phyloP scores from a whole-genome alignment of 2,329 filamentous ascomycete genomes.

The Botryosphaeria agaves region DNA sequence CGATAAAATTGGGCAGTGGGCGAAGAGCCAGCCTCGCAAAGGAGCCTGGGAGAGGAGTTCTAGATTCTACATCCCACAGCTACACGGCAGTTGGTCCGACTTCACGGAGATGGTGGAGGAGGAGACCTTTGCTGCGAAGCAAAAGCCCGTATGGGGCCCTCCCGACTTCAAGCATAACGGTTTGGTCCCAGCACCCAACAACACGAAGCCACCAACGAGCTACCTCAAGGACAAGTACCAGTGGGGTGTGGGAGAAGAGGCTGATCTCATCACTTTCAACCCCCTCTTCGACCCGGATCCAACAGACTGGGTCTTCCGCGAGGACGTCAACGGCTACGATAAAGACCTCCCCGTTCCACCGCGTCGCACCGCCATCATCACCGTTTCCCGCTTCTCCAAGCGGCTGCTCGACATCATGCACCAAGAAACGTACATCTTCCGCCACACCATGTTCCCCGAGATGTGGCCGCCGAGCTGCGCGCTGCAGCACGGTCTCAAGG shows the following conservation, averaged over 20 bases:
- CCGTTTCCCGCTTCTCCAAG: conserved; percentile 56
- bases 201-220: conserved; percentile 42
- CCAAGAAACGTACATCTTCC: conserved; percentile 52
- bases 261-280: conserved; percentile 55
- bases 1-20: conserved; percentile 45
- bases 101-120: conserved; percentile 49
- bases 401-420: conserved; percentile 61
- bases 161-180: conserved; percentile 26
- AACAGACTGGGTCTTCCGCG: conserved; percentile 55
- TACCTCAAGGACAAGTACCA: conserved; percentile 48
- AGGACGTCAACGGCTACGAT: conserved; percentile 51
- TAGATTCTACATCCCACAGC: conserved; percentile 53
- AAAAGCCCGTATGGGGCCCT: conserved; percentile 48
- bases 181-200: conserved; percentile 41
- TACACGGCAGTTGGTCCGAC: conserved; percentile 49
- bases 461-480: conserved; percentile 62
- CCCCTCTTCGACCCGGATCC: conserved; percentile 62
- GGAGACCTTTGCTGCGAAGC: conserved; percentile 30
- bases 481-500: conserved; percentile 62
- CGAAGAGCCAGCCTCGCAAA: conserved; percentile 49
- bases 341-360: conserved; percentile 39
- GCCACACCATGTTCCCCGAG: conserved; percentile 58
- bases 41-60: conserved; percentile 59
- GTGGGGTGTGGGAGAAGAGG: conserved; percentile 63
- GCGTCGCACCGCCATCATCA: conserved; percentile 61